These are phyloP conservation scores for Alisma plantagoaquatica DNA, from an alignment of 106 monocot species.

Conservation along the genomic window DNA sequence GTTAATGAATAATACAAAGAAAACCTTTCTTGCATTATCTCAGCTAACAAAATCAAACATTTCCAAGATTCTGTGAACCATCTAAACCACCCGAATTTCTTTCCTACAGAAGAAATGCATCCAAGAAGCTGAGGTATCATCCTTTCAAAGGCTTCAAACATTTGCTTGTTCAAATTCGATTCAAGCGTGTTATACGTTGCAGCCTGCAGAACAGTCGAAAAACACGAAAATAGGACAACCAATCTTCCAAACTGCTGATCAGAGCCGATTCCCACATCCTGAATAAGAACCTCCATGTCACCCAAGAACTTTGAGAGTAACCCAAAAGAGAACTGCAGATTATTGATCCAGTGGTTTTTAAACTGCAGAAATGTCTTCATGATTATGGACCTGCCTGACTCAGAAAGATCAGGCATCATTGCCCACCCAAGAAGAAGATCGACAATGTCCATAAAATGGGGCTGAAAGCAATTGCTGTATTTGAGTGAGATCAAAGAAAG, in stretches of 20 bases:
- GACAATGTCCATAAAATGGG: conserved; percentile 74
- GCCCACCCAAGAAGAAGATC: conserved; percentile 98
- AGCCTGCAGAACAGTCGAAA: conserved; percentile 69
- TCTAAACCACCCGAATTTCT: conserved; percentile 47
- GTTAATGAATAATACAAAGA: conserved; percentile 41
- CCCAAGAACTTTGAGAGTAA: conserved; percentile 87
- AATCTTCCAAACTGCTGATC: conserved; percentile 34
- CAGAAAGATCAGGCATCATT: conserved; percentile 75
- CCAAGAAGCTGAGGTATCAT: conserved; percentile 57
- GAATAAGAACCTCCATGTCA: conserved; percentile 79
- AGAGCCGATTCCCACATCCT: conserved; percentile 31
- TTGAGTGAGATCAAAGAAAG: conserved; percentile 61
- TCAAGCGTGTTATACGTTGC: conserved; percentile 47
- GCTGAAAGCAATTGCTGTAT: conserved; percentile 60
- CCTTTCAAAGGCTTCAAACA: conserved; percentile 39
- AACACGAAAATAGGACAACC: conserved; percentile 80
- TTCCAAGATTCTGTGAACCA: conserved; percentile 52
- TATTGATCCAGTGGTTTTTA: conserved; percentile 66
- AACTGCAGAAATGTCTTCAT: conserved; percentile 80
- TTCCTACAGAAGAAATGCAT: conserved; percentile 43
- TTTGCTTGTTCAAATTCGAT: conserved; percentile 33
- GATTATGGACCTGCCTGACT: conserved; percentile 36
- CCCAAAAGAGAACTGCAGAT: conserved; percentile 61
- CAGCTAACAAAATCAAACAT: conserved; percentile 71
- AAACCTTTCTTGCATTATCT: conserved; percentile 67